These are phyloP conservation scores for Lotmaria passim DNA, from an alignment of 208 protist genomes.

Conservation along the genomic window DNA sequence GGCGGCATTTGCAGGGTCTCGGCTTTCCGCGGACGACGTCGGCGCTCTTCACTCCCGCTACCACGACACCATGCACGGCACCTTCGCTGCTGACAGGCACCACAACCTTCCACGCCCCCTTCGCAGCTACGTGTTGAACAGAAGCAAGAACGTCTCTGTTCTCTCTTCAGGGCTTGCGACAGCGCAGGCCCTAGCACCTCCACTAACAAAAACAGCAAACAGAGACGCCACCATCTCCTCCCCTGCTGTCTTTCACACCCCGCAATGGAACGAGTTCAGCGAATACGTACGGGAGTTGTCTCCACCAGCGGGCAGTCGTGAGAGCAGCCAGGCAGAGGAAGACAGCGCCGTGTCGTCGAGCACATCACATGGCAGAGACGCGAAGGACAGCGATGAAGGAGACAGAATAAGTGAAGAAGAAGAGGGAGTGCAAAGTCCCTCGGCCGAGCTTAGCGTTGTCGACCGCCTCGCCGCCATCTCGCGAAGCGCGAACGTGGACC, in stretches of 20 bases:
- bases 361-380: too few relatives aligned
- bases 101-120: slow-evolving; percentile 20
- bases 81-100: slow-evolving; percentile 29
- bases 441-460: slow-evolving; percentile 11
- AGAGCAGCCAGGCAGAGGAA: too few relatives aligned
- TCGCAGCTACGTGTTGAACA: background rate
- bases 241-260: slow-evolving; percentile 12
- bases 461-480: slow-evolving; percentile 27
- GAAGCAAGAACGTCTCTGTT: background rate
- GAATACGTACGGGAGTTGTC: slow-evolving; percentile 30
- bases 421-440: background rate
- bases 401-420: background rate
- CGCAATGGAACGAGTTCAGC: slow-evolving; percentile 34
- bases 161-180: background rate
- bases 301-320: background rate
- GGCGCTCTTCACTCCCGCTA: slow-evolving; percentile 53
- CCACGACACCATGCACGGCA: slow-evolving; percentile 46
- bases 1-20: slow-evolving; percentile 2
- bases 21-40: slow-evolving; percentile 22
- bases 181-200: background rate
- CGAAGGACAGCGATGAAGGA: too few relatives aligned
- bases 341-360: too few relatives aligned
- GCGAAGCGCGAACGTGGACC: slow-evolving; percentile 14
- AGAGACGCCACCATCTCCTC: background rate
- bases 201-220: too few relatives aligned